Percentiles rank a stretch among this genome's conserved stretches.
Conservation (phyloP, 164 flowering plant genomes). For the Stephania cephalantha region DNA sequence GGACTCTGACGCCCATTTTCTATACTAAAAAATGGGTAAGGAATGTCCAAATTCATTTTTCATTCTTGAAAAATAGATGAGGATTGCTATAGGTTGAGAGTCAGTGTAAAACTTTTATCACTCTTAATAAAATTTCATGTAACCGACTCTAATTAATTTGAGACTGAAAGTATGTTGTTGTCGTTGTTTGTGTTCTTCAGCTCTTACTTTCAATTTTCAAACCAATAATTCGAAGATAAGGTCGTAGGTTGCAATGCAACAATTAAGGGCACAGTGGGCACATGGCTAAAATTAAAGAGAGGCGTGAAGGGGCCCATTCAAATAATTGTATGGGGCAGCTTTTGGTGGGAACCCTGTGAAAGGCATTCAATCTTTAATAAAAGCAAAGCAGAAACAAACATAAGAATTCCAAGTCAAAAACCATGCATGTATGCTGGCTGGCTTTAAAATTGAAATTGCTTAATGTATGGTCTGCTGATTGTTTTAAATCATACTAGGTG, state of each 20-base stretch:
- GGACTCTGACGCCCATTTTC: no score
- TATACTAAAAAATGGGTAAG: no score
- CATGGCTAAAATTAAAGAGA: slow-evolving; percentile 1
- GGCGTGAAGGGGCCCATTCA: not conserved
- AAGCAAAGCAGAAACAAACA: not conserved
- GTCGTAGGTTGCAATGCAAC: not conserved
- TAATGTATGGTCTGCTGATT: not conserved
- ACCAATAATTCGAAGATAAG: not conserved
- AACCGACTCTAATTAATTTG: no score
- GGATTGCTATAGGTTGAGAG: no score
- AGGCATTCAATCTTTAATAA: not conserved
- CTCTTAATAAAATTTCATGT: no score
- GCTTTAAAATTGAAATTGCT: not conserved
- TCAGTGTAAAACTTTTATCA: no score
- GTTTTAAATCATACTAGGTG: not conserved
- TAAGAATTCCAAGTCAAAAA: not conserved
- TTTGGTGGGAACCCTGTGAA: not conserved
- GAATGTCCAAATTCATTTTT: no score
- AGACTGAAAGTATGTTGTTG: not conserved
- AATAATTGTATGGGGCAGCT: no score
- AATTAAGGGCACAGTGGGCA: not conserved
- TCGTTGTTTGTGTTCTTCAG: not conserved
- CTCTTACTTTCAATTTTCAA: not conserved
- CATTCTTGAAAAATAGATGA: no score
- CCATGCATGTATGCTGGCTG: not conserved